Conservation (phyloP, 805 yeast species). For the Vanderwaltozyma polyspora region DNA sequence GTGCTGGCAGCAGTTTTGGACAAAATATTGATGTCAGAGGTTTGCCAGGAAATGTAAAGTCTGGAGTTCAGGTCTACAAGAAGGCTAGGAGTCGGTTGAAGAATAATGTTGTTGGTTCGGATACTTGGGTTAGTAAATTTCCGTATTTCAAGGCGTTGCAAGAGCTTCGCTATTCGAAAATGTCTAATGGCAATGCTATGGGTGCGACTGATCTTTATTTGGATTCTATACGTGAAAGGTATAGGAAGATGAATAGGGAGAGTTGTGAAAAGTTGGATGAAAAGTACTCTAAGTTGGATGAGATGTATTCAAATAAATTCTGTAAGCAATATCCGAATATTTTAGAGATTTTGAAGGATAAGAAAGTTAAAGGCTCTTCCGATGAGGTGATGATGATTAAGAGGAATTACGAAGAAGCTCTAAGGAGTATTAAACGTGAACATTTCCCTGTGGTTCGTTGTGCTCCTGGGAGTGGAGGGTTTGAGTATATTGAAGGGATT, state of each 20-base stretch:
- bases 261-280: slow-evolving; percentile 3
- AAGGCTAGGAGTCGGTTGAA: not conserved
- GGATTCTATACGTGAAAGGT: slow-evolving; percentile 1
- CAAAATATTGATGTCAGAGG: slow-evolving; percentile 1
- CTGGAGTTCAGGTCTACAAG: slow-evolving; percentile 1
- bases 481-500: slow-evolving; percentile 12
- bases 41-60: slow-evolving; percentile 1
- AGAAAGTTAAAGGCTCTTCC: not conserved
- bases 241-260: slow-evolving; percentile 2
- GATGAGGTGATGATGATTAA: slow-evolving; percentile 1
- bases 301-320: not conserved
- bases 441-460: slow-evolving; percentile 18
- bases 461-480: slow-evolving; percentile 11
- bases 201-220: slow-evolving; percentile 6
- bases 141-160: slow-evolving; percentile 11
- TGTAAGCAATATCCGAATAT: not conserved
- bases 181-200: slow-evolving; percentile 2
- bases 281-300: slow-evolving; percentile 2
- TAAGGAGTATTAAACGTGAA: slow-evolving; percentile 9
- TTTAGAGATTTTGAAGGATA: not conserved
- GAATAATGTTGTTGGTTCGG: slow-evolving; percentile 2
- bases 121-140: slow-evolving; percentile 13
- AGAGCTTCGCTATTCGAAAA: too few relatives aligned
- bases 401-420: slow-evolving; percentile 5
- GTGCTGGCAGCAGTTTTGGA: too few relatives aligned